Conservation (phyloP, 495 filamentous ascomycete genomes). For the Talaromyces ruber region DNA sequence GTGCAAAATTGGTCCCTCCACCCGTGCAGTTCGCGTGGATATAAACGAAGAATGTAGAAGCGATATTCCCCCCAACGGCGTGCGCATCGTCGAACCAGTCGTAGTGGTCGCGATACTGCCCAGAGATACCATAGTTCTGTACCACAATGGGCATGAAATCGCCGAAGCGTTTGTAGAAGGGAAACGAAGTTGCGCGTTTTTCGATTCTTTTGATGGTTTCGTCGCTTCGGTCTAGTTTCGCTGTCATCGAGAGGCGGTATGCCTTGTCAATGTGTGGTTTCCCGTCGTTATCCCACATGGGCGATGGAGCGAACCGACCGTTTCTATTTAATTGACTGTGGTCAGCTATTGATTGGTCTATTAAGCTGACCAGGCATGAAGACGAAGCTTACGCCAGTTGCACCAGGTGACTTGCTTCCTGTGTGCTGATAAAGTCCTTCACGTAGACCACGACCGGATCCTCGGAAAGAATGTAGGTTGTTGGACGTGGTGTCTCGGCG, state of each 20-base stretch:
- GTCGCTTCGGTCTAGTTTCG: not conserved
- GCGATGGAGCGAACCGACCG: not conserved
- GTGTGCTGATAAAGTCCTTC: not conserved
- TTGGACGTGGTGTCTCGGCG: not conserved
- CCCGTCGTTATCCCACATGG: conserved; percentile 1
- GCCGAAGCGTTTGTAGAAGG: not conserved
- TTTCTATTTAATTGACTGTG: not conserved
- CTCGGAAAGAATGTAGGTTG: not conserved
- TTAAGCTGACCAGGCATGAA: not conserved
- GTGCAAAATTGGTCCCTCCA: not conserved
- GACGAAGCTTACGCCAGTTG: conserved; percentile 9
- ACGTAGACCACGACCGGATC: conserved; percentile 1
- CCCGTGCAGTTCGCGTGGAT: conserved; percentile 1
- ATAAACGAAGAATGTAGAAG: conserved; percentile 2
- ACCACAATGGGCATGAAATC: conserved; percentile 2
- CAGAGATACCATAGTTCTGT: conserved; percentile 23
- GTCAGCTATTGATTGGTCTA: not conserved
- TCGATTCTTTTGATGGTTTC: not conserved
- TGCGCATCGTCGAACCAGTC: conserved; percentile 41
- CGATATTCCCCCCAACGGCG: conserved; percentile 1
- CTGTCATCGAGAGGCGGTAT: not conserved
- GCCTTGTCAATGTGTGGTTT: conserved; percentile 1
- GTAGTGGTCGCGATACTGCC: conserved; percentile 46
- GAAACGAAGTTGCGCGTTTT: not conserved
- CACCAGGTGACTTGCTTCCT: not conserved